Evolutionary conservation across 805 yeast genomes (phyloP).

Genomic region (Candida corydali): DNA sequence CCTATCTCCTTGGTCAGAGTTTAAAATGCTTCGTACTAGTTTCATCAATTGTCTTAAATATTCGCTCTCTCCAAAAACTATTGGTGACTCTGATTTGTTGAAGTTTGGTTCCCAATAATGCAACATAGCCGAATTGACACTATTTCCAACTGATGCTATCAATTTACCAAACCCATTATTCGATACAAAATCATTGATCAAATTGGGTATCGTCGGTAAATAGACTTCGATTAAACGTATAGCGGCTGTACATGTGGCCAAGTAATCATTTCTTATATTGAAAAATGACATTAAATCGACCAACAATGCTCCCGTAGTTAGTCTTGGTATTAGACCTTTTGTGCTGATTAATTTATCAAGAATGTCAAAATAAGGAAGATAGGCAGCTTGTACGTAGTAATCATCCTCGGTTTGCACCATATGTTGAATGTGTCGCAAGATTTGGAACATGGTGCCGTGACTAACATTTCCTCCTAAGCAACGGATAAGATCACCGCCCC

Average conservation of each 20-base stretch:
- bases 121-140: conserved; percentile 60
- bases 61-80: conserved; percentile 58
- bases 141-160: conserved; percentile 57
- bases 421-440: conserved; percentile 59
- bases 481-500: conserved; percentile 74
- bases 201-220: conserved; percentile 42
- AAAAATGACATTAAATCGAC: conserved; percentile 62
- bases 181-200: conserved; percentile 60
- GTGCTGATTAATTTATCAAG: conserved; percentile 59
- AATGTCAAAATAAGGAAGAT: conserved; percentile 55
- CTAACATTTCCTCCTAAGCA: conserved; percentile 81
- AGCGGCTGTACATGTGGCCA: conserved; percentile 61
- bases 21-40: conserved; percentile 58
- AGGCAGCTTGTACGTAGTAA: conserved; percentile 35
- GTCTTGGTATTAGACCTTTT: conserved; percentile 49
- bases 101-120: conserved; percentile 63
- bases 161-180: conserved; percentile 62
- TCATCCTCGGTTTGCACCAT: conserved; percentile 39
- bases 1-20: conserved; percentile 77
- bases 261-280: conserved; percentile 44
- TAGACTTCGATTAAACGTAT: conserved; percentile 51
- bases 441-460: conserved; percentile 78
- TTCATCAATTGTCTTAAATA: conserved; percentile 49
- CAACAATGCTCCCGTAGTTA: conserved; percentile 74
- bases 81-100: conserved; percentile 53